Percentiles rank a stretch among this genome's conserved stretches.
These are phyloP conservation scores for Phoma sp. DNA, from an alignment of 2,329 filamentous ascomycete species.

Conservation along the genomic window DNA sequence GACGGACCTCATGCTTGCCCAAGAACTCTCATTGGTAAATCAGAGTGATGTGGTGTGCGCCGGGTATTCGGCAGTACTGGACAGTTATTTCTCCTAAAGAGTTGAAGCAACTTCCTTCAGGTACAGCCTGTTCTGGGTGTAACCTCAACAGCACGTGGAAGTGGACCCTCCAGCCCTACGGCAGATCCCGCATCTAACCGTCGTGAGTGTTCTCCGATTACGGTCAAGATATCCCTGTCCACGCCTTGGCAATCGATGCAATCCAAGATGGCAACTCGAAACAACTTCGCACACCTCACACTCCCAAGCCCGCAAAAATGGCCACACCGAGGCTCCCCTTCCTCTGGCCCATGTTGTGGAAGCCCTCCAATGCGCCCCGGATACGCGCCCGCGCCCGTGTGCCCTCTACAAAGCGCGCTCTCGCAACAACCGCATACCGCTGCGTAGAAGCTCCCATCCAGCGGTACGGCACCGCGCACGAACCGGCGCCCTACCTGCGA, in stretches of 20 bases:
- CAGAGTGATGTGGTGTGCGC: too few relatives aligned
- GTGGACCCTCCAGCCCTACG: conserved; percentile 14
- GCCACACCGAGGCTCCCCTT: conserved; percentile 54
- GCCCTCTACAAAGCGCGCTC: conserved; percentile 10
- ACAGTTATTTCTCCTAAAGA: too few relatives aligned
- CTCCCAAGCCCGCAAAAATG: conserved; percentile 37
- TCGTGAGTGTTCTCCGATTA: conserved; percentile 19
- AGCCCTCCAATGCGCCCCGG: conserved; percentile 35
- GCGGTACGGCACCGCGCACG: conserved; percentile 57
- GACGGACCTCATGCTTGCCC: too few relatives aligned
- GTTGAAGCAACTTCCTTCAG: too few relatives aligned
- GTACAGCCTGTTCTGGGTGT: too few relatives aligned
- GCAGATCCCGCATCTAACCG: conserved; percentile 14
- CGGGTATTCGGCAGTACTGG: too few relatives aligned
- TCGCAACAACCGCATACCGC: conserved; percentile 34
- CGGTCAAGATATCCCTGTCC: conserved; percentile 17
- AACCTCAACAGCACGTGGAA: conserved; percentile 3
- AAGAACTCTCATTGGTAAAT: too few relatives aligned
- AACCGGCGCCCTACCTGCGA: conserved; percentile 51
- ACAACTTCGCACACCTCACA: not conserved
- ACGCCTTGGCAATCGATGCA: conserved; percentile 9
- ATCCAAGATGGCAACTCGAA: conserved; percentile 10
- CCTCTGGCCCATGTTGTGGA: conserved; percentile 55
- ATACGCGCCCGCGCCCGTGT: conserved; percentile 29
- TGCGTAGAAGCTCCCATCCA: conserved; percentile 42